Evolutionary conservation across 768 basidiomycete genomes (phyloP).

Genomic region (Termitomyces sp.): DNA sequence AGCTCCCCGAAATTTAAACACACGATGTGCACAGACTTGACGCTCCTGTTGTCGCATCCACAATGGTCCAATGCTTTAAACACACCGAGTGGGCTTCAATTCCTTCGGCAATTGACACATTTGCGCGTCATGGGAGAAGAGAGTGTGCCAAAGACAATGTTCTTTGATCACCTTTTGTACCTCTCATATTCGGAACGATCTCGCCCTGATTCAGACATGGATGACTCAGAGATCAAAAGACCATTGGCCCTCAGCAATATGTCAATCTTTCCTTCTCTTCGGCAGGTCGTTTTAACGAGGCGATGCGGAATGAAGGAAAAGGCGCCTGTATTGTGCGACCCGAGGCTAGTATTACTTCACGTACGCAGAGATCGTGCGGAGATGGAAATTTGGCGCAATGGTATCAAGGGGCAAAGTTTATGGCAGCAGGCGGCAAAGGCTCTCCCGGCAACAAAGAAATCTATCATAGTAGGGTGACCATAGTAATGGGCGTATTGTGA

Average conservation of each 20-base stretch:
- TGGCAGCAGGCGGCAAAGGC: conserved; percentile 26
- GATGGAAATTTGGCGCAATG: conserved; percentile 35
- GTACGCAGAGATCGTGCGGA: conserved; percentile 29
- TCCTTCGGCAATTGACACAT: conserved; percentile 30
- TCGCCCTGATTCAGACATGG: conserved; percentile 8
- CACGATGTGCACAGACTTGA: conserved; percentile 26
- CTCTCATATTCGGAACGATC: conserved; percentile 25
- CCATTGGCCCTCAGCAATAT: conserved; percentile 21
- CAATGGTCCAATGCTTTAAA: conserved; percentile 21
- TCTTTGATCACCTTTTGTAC: conserved; percentile 25
- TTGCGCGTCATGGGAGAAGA: conserved; percentile 30
- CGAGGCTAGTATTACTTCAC: conserved; percentile 23
- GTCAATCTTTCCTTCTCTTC: conserved; percentile 25
- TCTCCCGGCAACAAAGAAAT: conserved; percentile 8
- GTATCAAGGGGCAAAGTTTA: conserved; percentile 25
- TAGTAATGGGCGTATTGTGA: neutral
- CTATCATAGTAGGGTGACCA: conserved; percentile 11
- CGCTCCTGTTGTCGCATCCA: conserved; percentile 26
- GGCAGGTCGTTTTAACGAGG: conserved; percentile 29
- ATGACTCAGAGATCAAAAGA: conserved; percentile 12
- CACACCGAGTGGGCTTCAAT: conserved; percentile 22
- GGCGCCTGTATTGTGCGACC: conserved; percentile 20
- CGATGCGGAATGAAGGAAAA: conserved; percentile 20
- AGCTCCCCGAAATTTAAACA: conserved; percentile 23
- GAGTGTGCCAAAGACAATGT: conserved; percentile 21